phyloP scores from a whole-genome alignment of 306 rosid genomes.

The Pyrus communis region DNA sequence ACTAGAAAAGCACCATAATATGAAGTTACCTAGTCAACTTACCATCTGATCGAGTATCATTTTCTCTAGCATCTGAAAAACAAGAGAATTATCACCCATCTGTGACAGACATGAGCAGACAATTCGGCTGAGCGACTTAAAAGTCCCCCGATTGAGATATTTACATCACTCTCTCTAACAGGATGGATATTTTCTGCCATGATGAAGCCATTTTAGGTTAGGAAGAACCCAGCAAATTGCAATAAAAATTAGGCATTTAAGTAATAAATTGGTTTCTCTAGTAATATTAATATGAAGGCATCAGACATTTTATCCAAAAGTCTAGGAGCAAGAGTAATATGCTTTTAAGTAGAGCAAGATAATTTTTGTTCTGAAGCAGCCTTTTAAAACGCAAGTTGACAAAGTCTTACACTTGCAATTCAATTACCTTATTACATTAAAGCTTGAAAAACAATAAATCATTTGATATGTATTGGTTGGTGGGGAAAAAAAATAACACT shows the following conservation, averaged over 20 bases:
- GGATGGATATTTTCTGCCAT: constrained; percentile 38
- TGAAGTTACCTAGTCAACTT: constrained; percentile 23
- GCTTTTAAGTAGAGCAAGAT: neutral
- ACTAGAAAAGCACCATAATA: neutral
- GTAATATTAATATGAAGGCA: neutral
- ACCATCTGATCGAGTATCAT: constrained; percentile 50
- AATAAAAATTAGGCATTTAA: neutral
- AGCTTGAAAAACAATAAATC: neutral
- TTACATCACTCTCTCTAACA: constrained; percentile 30
- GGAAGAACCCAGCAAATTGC: constrained; percentile 1
- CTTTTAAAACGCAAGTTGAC: neutral
- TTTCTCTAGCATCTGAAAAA: constrained; percentile 49
- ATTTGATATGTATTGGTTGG: neutral
- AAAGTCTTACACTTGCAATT: neutral
- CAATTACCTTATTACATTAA: neutral
- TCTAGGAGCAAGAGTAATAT: neutral
- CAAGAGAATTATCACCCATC: constrained; percentile 64
- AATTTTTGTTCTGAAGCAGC: neutral
- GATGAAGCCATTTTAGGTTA: neutral
- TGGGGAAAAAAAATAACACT: neutral
- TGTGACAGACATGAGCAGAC: constrained; percentile 45
- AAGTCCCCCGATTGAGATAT: constrained; percentile 18
- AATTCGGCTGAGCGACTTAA: constrained; percentile 35
- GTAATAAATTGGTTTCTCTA: neutral
- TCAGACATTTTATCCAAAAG: too few relatives aligned